Conservation (phyloP, 345 rosid genomes). For the Gossypium longicalyx region DNA sequence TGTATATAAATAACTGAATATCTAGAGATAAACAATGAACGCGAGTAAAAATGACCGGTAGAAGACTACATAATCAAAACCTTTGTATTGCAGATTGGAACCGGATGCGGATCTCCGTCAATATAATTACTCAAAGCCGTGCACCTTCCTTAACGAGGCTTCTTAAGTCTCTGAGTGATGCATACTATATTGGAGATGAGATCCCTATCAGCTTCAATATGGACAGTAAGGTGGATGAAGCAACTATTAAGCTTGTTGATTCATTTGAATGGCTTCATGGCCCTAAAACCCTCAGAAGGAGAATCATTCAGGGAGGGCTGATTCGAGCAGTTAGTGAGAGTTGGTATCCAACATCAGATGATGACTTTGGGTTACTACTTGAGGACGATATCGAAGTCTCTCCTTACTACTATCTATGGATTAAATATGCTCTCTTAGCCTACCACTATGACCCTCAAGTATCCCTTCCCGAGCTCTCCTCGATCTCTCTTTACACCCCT, state of each 20-base stretch:
- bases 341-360: slow-evolving; percentile 92
- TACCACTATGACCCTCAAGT: slow-evolving; percentile 92
- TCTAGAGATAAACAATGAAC: too few relatives aligned
- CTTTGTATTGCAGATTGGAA: slow-evolving; percentile 73
- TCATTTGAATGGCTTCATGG: slow-evolving; percentile 94
- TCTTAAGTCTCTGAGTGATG: slow-evolving; percentile 69
- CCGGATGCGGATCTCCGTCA: slow-evolving; percentile 75
- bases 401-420: slow-evolving; percentile 90
- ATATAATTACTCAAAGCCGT: slow-evolving; percentile 87
- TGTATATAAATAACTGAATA: too few relatives aligned
- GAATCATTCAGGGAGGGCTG: slow-evolving; percentile 96
- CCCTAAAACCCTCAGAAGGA: slow-evolving; percentile 72
- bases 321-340: slow-evolving; percentile 98
- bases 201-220: slow-evolving; percentile 84
- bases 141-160: slow-evolving; percentile 63
- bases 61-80: too few relatives aligned
- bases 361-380: slow-evolving; percentile 81
- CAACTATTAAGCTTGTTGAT: slow-evolving; percentile 64
- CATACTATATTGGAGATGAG: slow-evolving; percentile 79
- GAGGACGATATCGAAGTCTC: slow-evolving; percentile 98
- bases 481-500: slow-evolving; percentile 90
- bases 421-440: slow-evolving; percentile 82
- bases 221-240: slow-evolving; percentile 94
- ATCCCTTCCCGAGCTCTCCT: slow-evolving; percentile 77
- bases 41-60: too few relatives aligned